phyloP scores from a whole-genome alignment of 2,329 filamentous ascomycete genomes.

The Verticillium nubilum region DNA sequence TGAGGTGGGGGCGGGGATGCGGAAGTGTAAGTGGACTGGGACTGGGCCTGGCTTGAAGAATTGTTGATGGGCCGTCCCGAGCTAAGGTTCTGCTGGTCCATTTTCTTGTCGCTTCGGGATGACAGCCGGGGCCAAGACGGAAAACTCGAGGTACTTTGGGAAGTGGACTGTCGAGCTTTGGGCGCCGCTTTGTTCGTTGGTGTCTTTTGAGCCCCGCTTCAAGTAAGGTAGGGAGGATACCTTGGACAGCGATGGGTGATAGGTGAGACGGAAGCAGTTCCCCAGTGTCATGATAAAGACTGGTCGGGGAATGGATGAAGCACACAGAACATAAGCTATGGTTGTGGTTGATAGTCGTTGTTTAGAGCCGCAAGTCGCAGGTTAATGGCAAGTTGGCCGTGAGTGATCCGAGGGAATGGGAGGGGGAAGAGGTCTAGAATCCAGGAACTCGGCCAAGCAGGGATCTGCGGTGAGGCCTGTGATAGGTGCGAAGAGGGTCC shows the following conservation, averaged over 20 bases:
- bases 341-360: background rate
- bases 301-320: background rate
- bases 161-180: background rate
- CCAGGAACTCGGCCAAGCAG: background rate
- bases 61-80: constrained; percentile 16
- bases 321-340: background rate
- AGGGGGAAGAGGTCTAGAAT: background rate
- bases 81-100: constrained; percentile 19
- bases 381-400: too few relatives aligned
- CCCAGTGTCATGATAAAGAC: background rate
- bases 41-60: background rate
- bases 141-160: background rate
- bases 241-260: background rate
- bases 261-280: background rate
- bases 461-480: background rate
- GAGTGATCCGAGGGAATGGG: background rate
- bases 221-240: background rate
- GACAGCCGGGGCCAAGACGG: background rate
- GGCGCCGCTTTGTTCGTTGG: background rate
- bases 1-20: background rate
- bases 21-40: background rate
- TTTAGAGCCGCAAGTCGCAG: background rate
- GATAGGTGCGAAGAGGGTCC: background rate
- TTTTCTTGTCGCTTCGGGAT: constrained; percentile 2
- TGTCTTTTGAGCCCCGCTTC: background rate